phyloP scores from a whole-genome alignment of 345 rosid species.

The Cardamine chenopodiifolia region DNA sequence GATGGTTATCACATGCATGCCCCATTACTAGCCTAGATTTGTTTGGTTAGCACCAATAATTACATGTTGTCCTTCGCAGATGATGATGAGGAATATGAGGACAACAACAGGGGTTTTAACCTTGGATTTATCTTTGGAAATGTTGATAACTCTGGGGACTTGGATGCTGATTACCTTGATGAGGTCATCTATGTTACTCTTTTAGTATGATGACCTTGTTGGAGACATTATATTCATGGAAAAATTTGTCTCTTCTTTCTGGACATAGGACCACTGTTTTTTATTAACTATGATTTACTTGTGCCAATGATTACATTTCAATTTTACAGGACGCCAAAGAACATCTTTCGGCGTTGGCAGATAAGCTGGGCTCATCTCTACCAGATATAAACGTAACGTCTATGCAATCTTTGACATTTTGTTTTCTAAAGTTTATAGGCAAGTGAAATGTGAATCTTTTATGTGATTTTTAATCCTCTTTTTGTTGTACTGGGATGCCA shows the following conservation, averaged over 20 bases:
- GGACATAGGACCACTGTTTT: background rate
- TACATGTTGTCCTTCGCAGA: slow-evolving; percentile 44
- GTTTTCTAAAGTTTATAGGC: slow-evolving; percentile 12
- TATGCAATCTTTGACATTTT: slow-evolving; percentile 20
- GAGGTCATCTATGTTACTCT: slow-evolving; percentile 54
- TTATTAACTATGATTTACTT: slow-evolving; percentile 4
- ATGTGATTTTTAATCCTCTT: slow-evolving; percentile 31
- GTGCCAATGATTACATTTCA: slow-evolving; percentile 23
- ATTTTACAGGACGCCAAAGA: slow-evolving; percentile 89
- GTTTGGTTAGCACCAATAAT: slow-evolving; percentile 6
- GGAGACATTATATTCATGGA: background rate
- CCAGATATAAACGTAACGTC: slow-evolving; percentile 79
- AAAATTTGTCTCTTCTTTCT: background rate
- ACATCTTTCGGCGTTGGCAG: slow-evolving; percentile 92
- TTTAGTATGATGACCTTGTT: slow-evolving; percentile 15
- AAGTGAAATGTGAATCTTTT: slow-evolving; percentile 31
- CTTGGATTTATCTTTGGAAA: slow-evolving; percentile 97
- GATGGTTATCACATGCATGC: background rate
- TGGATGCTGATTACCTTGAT: slow-evolving; percentile 97
- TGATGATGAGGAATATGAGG: slow-evolving; percentile 86
- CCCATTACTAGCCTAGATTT: slow-evolving; percentile 6
- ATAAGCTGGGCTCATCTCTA: slow-evolving; percentile 89
- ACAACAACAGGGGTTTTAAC: slow-evolving; percentile 68
- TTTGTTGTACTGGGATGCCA: slow-evolving; percentile 34
- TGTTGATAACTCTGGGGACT: slow-evolving; percentile 93